These are phyloP conservation scores for Exidia glandulosa DNA, from an alignment of 768 basidiomycete species.

Conservation along the genomic window DNA sequence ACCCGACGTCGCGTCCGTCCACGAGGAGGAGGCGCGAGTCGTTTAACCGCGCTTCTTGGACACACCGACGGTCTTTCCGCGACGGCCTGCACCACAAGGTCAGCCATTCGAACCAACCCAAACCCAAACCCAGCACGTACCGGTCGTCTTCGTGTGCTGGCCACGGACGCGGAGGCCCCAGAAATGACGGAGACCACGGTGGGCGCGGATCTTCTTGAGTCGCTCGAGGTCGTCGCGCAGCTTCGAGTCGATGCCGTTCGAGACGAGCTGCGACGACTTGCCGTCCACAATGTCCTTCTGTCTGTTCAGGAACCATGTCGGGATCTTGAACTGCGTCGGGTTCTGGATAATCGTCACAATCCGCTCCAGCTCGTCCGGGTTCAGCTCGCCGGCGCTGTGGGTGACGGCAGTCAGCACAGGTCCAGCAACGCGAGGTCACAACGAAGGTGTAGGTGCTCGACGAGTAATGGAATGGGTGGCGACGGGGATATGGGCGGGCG, in stretches of 20 bases:
- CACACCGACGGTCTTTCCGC: constrained; percentile 93
- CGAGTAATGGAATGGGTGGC: constrained; percentile 16
- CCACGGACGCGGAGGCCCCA: constrained; percentile 95
- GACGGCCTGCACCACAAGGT: constrained; percentile 49
- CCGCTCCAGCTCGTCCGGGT: constrained; percentile 98
- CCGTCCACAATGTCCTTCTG: constrained; percentile 97
- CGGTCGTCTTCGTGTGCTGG: constrained; percentile 99
- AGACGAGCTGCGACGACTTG: constrained; percentile 91
- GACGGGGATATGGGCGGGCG: constrained; percentile 45
- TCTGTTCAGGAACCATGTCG: constrained; percentile 98
- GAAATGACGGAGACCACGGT: constrained; percentile 86
- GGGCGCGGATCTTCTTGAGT: constrained; percentile 97
- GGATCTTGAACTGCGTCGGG: constrained; percentile 99
- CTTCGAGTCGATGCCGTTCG: constrained; percentile 95
- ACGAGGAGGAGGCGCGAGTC: neutral
- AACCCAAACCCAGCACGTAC: constrained; percentile 31
- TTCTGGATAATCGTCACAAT: constrained; percentile 99
- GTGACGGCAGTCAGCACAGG: neutral
- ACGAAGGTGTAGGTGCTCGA: constrained; percentile 29
- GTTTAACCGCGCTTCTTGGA: constrained; percentile 73
- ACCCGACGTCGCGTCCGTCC: constrained; percentile 19
- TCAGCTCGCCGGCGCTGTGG: constrained; percentile 90
- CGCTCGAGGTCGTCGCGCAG: constrained; percentile 96
- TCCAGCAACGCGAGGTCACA: constrained; percentile 18
- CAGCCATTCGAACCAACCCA: neutral